Evolutionary conservation across 371 early-diverging fungal genomes (phyloP), one percentile per base, ranked within the genome.

Genomic region (Cladochytrium tenue): DNA sequence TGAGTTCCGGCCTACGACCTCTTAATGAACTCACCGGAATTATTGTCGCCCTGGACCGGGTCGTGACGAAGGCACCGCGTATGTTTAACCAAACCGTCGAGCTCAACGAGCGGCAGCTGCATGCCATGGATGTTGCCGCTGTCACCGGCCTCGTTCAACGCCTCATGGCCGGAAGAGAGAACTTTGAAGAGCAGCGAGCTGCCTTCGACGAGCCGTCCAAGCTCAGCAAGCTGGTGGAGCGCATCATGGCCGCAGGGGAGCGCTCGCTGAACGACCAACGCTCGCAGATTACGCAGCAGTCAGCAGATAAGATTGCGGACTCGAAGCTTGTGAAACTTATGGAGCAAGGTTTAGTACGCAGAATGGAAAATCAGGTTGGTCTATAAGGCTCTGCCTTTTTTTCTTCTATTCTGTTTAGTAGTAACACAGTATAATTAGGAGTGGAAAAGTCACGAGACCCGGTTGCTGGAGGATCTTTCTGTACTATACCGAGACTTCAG

Each of bases 351-450:
- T 63, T 26, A 15, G 63, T 53, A 34, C 53, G 55, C 13, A 62
- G 77, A 2, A 70, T 64, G 32, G 63, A 60, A 26, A 72, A 74
- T 63, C 77, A 76, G 72, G 75, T 71, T 51, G 5, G 62, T 51
- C 20, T 0, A 17, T 20, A 33, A n/a, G 58, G 26, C 32, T 32
- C 31, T 15, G 13, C 7, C 32, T 25, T 28, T 58, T 17, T 3
- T 51, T 32, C 53, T 33, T 50, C 30, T 36, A 32, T 28, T 0
- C 43, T 28, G 27, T 23, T 66, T 15, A 7, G 13, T 20, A 13
- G 13, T 43, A 43, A 43, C 43, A 43, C 43, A 7, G 13, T 7
- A 7, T 20, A 20, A 7, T 27, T 53, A 63, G 60, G 70, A 69
- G 50, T 61, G 58, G 58, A 36, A 52, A 5, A 67, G 58, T 31